Conservation (phyloP, 208 protist genomes). For the Leptomonas seymouri region DNA sequence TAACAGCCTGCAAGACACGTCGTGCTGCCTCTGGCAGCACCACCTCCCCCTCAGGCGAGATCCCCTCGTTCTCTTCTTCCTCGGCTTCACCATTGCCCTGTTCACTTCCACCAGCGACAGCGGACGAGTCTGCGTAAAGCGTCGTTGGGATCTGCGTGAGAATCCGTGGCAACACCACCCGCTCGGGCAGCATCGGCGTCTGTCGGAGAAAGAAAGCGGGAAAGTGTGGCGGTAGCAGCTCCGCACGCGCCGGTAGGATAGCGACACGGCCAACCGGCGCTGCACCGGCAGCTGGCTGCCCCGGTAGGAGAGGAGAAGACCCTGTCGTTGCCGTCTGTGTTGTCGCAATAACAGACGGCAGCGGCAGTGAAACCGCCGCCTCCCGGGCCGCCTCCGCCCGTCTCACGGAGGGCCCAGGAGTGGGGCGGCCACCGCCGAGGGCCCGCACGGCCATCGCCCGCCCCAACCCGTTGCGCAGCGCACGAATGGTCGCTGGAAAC, state of each 20-base stretch:
- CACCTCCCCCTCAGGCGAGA: not conserved
- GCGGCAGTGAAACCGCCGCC: not conserved
- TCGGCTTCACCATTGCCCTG: slow-evolving; percentile 1
- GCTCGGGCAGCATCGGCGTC: slow-evolving; percentile 12
- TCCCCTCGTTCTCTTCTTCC: not conserved
- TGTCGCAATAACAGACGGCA: not conserved
- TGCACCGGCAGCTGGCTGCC: not conserved
- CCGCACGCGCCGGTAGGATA: not conserved
- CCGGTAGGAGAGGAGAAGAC: not conserved
- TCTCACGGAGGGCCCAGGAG: slow-evolving; percentile 1
- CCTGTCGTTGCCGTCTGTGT: not conserved
- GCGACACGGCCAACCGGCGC: not conserved
- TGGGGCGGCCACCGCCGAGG: slow-evolving; percentile 3
- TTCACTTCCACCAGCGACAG: not conserved
- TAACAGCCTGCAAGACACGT: slow-evolving; percentile 4
- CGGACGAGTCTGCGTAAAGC: slow-evolving; percentile 21
- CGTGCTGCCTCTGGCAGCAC: slow-evolving; percentile 4
- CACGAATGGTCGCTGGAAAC: slow-evolving; percentile 25
- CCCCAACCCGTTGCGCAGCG: slow-evolving; percentile 27
- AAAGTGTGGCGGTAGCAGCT: slow-evolving; percentile 3
- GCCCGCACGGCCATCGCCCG: slow-evolving; percentile 1
- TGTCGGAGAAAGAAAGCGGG: slow-evolving; percentile 18
- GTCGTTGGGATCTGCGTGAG: slow-evolving; percentile 5
- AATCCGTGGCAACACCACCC: slow-evolving; percentile 18
- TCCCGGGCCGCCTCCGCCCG: not conserved